phyloP scores from a whole-genome alignment of 352 stramenopile species.

The Pythium brachiatum region DNA sequence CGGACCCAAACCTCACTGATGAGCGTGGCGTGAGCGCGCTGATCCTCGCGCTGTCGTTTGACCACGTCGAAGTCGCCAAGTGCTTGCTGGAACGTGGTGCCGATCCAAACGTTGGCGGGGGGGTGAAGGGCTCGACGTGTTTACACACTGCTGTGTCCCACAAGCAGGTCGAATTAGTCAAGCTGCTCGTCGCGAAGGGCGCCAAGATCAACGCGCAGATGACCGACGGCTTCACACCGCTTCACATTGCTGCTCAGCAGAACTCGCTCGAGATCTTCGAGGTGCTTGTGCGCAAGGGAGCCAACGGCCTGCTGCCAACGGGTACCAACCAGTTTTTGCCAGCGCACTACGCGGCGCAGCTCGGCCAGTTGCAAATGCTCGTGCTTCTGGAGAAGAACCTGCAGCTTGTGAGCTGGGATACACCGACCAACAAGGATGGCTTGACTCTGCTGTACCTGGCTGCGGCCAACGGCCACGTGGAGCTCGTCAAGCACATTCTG shows the following conservation, averaged over 20 bases:
- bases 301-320: constrained; percentile 17
- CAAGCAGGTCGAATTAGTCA: constrained; percentile 23
- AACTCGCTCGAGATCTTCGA: constrained; percentile 23
- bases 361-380: constrained; percentile 23
- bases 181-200: constrained; percentile 23
- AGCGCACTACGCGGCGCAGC: constrained; percentile 27
- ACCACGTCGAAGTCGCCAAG: constrained; percentile 21
- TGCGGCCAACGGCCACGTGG: constrained; percentile 22
- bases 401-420: constrained; percentile 28
- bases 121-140: constrained; percentile 27
- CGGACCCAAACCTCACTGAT: constrained; percentile 48
- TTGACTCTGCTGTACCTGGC: constrained; percentile 26
- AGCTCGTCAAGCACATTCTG: constrained; percentile 22
- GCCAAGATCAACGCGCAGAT: constrained; percentile 26
- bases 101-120: constrained; percentile 20
- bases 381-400: constrained; percentile 22
- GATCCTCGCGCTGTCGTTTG: constrained; percentile 25
- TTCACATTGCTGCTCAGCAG: constrained; percentile 26
- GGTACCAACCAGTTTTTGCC: constrained; percentile 25
- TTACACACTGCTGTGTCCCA: constrained; percentile 29
- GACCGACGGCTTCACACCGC: constrained; percentile 29
- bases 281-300: constrained; percentile 21
- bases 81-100: constrained; percentile 28
- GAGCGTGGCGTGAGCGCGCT: constrained; percentile 64
- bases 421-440: constrained; percentile 22